phyloP scores from a whole-genome alignment of 208 protist genomes.

The Hexamita inflata region DNA sequence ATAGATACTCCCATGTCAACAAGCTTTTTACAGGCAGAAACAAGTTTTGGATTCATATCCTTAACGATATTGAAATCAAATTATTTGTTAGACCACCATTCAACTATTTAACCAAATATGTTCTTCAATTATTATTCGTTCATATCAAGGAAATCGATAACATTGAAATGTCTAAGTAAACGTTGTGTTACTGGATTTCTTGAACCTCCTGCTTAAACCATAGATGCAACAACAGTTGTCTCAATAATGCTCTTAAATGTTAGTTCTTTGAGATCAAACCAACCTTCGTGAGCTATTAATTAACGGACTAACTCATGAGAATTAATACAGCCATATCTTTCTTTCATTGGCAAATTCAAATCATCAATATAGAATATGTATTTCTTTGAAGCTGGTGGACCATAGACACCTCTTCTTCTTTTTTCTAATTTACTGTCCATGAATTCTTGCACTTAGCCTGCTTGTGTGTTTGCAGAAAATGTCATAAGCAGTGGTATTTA shows the following conservation, averaged over 20 bases:
- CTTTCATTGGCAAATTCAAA: slow-evolving; percentile 85
- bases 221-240: slow-evolving; percentile 69
- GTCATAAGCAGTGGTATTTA: slow-evolving; percentile 42
- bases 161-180: slow-evolving; percentile 89
- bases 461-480: slow-evolving; percentile 51
- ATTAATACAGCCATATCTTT: slow-evolving; percentile 58
- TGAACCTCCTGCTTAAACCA: slow-evolving; percentile 87
- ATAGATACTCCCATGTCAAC: slow-evolving; percentile 70
- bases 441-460: slow-evolving; percentile 51
- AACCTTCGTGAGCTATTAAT: slow-evolving; percentile 55
- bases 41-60: neutral
- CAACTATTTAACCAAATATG: slow-evolving; percentile 22
- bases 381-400: slow-evolving; percentile 75
- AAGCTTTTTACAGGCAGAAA: neutral
- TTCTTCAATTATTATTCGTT: neutral
- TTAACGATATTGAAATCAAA: neutral
- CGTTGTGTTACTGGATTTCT: slow-evolving; percentile 77
- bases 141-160: slow-evolving; percentile 67
- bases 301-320: slow-evolving; percentile 65
- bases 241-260: slow-evolving; percentile 80
- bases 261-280: slow-evolving; percentile 72
- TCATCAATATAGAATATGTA: slow-evolving; percentile 91
- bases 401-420: slow-evolving; percentile 71
- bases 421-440: slow-evolving; percentile 77
- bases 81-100: slow-evolving; percentile 52